Conservation (phyloP, 805 yeast species). For the Saccharomycopsis fermentans region DNA sequence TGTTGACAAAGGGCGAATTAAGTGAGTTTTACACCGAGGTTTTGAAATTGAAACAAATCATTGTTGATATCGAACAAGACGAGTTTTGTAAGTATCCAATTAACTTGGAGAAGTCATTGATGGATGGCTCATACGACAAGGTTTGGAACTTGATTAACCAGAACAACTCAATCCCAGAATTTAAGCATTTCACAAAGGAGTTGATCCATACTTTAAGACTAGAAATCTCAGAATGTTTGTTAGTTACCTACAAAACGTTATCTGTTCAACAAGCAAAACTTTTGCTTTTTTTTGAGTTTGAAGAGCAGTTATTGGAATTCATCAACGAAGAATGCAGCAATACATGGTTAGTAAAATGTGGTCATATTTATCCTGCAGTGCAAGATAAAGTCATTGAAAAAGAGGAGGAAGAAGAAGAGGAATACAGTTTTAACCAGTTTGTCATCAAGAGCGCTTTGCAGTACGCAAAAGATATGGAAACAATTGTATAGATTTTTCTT, state of each 20-base stretch:
- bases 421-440: slow-evolving; percentile 31
- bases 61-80: slow-evolving; percentile 52
- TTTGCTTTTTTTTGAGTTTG: slow-evolving; percentile 58
- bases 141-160: slow-evolving; percentile 70
- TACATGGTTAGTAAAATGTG: slow-evolving; percentile 49
- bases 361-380: slow-evolving; percentile 35
- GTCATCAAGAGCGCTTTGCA: slow-evolving; percentile 64
- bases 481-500: slow-evolving; percentile 46
- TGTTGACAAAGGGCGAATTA: slow-evolving; percentile 74
- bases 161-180: slow-evolving; percentile 52
- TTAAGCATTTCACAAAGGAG: slow-evolving; percentile 63
- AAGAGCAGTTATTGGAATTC: slow-evolving; percentile 43
- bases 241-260: slow-evolving; percentile 61
- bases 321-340: slow-evolving; percentile 34
- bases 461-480: slow-evolving; percentile 87
- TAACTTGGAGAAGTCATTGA: slow-evolving; percentile 81
- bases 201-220: slow-evolving; percentile 69
- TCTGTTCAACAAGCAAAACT: slow-evolving; percentile 79
- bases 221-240: slow-evolving; percentile 80
- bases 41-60: slow-evolving; percentile 21
- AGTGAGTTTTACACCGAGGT: slow-evolving; percentile 86
- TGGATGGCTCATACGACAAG: slow-evolving; percentile 94
- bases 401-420: slow-evolving; percentile 3
- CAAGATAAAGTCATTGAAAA: slow-evolving; percentile 8
- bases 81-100: slow-evolving; percentile 73